Base-by-base conservation (phyloP, 1,284 basidiomycete species). In the Mycocalia duriaeana region DNA sequence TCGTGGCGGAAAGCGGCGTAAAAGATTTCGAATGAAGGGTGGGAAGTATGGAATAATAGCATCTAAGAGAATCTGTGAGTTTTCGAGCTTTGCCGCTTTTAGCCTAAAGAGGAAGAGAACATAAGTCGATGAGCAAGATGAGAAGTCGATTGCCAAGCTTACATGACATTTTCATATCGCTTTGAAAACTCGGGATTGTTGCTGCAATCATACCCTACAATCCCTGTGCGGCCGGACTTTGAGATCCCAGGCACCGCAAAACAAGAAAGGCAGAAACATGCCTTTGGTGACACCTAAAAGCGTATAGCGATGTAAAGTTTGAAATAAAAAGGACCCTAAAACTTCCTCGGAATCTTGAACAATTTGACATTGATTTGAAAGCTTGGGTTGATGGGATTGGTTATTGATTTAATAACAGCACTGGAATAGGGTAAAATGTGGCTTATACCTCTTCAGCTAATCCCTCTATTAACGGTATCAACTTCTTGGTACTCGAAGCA, bases 141-240 rank as follows among this genome's bases (percentile, higher is more conserved):
- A n/a, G n/a, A n/a, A n/a, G n/a, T n/a, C n/a, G n/a, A n/a, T n/a
- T n/a, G n/a, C n/a, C n/a, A 2, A 18, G 23, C 42, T 31, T 28
- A 35, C 42, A 44, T 26, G 14, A 44, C 14, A 20, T 44, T 44
- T 16, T 34, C 11, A 34, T 44, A 44, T 8, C 14, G 9, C n/a
- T 34, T 44, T 5, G 42, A 18, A 20, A n/a, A 44, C 7, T 49
- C 46, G 18, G 51, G 48, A 42, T 53, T 45, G 26, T 49, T 52
- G 42, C 47, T 44, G 44, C 53, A 51, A 36, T 55, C 47, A 41
- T 55, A 55, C 31, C 50, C 54, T 16, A 55, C 48, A 19, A 53
- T 47, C 20, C 52, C 54, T 55, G 11, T 18, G 8, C 11, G 7
- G 8, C 11, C 36, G 8, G 8, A 19, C 11, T 38, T 8, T n/a